Percentiles rank a stretch among this genome's conserved stretches.
phyloP scores from a whole-genome alignment of 352 stramenopile species.

The Globisporangium echinulatum region DNA sequence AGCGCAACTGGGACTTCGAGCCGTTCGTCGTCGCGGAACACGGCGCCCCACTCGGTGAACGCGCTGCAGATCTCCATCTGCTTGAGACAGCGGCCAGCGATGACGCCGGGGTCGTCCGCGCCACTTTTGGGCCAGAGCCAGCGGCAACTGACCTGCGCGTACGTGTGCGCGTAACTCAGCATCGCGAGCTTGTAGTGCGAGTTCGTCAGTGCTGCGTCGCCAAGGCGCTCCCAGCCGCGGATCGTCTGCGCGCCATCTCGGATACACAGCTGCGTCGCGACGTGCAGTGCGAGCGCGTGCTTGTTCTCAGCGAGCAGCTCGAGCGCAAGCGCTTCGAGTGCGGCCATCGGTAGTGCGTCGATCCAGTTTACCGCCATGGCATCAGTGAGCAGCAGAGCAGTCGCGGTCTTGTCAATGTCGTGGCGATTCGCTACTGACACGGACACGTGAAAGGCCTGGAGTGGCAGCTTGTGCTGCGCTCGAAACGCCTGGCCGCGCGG shows the following conservation, averaged over 20 bases:
- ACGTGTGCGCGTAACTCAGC: constrained; percentile 25
- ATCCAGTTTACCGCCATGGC: constrained; percentile 5
- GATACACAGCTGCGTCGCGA: constrained; percentile 22
- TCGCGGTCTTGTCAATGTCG: constrained; percentile 40
- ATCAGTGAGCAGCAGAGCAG: constrained; percentile 14
- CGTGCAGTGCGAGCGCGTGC: constrained; percentile 18
- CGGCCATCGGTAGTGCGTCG: constrained; percentile 16
- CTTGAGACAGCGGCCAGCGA: constrained; percentile 12
- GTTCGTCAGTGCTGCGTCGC: constrained; percentile 20
- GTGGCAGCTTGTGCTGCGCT: constrained; percentile 25
- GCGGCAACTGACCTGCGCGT: background rate
- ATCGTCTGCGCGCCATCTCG: constrained; percentile 8
- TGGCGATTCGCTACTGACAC: constrained; percentile 39
- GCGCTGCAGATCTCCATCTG: constrained; percentile 15
- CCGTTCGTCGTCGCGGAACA: constrained; percentile 23
- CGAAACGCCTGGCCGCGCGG: constrained; percentile 42
- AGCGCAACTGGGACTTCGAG: constrained; percentile 22
- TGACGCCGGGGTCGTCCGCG: no score
- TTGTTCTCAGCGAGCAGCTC: constrained; percentile 23
- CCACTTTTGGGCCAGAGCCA: no score
- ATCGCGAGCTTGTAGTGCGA: constrained; percentile 28
- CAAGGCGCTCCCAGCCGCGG: constrained; percentile 26
- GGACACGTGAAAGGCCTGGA: constrained; percentile 52
- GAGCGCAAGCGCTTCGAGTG: constrained; percentile 23
- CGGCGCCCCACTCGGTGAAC: constrained; percentile 25